Base-by-base conservation (phyloP, 495 filamentous ascomycete species). In the Podospora conica region DNA sequence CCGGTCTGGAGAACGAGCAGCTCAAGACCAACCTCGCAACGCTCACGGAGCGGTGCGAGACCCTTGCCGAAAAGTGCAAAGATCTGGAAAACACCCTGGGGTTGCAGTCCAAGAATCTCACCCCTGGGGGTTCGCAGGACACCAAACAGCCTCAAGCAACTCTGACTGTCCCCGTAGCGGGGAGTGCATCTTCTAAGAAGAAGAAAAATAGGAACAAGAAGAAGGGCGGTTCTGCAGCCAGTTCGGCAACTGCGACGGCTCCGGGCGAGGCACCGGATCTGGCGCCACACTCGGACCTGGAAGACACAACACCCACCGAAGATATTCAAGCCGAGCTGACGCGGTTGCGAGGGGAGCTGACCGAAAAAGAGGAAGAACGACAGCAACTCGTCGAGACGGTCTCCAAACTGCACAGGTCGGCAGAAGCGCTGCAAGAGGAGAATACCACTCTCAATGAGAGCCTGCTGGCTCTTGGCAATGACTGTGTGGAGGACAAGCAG, bases 181-280 rank as follows among this genome's bases (percentile, higher is more conserved):
- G 66, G n/a, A n/a, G n/a, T 24, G 54, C 11, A 55, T 21, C 69
- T 23, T 56, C 73, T 20, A 61, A 65, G 24, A 95, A 92, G 80
- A 96, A 91, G 73, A 95, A 90, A 58, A 91, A 88, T 60, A 95
- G 94, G 75, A 96, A 94, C 82, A 96, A 95, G 83, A 96, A 92
- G 82, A 87, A 86, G 53, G 87, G 85, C 60, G 80, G 76, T 56
- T 59, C 79, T 4, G 61, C 65, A 5, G 58, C 70, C 15, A 60
- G 65, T 55, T 56, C 79, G 11, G 58, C 62, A 7, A 33, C 64
- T 0, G 75, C 74, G 33, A 31, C 65, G 33, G 60, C 71, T 15
- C 29, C 66, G 20, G 74, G 69, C 31, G 77, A 78, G 29, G 65
- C 71, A 9, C 69, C 72, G 15, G 76, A 77, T 28, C 71, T 71